phyloP scores from a whole-genome alignment of 169 alveolate genomes.

The Ichthyophthirius multifiliis region DNA sequence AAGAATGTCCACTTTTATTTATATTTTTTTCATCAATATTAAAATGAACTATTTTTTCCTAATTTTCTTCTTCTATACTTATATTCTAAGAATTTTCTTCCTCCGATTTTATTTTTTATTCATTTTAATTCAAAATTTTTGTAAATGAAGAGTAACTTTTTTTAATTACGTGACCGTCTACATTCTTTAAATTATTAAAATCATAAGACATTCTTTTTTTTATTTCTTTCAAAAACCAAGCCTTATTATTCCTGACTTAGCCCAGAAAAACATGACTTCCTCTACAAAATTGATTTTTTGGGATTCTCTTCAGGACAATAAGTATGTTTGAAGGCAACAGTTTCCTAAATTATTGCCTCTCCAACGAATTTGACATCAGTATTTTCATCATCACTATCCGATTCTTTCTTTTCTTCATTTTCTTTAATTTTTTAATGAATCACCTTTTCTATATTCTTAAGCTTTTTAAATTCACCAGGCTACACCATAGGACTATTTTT shows the following conservation, averaged over 20 bases:
- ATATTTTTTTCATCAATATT: too few relatives aligned
- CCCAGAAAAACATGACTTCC: background rate
- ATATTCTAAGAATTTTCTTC: too few relatives aligned
- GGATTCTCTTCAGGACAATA: conserved; percentile 1
- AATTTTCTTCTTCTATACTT: too few relatives aligned
- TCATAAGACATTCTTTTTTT: background rate
- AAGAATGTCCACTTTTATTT: too few relatives aligned
- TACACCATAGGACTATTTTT: background rate
- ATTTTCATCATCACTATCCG: background rate
- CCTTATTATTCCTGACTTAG: background rate
- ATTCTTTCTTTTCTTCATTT: too few relatives aligned
- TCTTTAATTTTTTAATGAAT: background rate
- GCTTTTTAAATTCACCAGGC: background rate
- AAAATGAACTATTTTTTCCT: too few relatives aligned
- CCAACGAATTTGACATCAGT: background rate
- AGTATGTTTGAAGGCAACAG: background rate
- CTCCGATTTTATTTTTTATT: too few relatives aligned
- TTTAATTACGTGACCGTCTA: background rate
- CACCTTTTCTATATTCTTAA: background rate
- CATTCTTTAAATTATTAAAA: background rate
- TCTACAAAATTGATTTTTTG: background rate
- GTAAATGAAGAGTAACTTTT: too few relatives aligned
- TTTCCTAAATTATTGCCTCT: background rate
- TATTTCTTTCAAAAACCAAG: background rate
- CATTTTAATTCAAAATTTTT: too few relatives aligned